These are phyloP conservation scores for Ophiocordyceps polyrhachis-furcata DNA, from an alignment of 2,329 filamentous ascomycete genomes.

Conservation along the genomic window DNA sequence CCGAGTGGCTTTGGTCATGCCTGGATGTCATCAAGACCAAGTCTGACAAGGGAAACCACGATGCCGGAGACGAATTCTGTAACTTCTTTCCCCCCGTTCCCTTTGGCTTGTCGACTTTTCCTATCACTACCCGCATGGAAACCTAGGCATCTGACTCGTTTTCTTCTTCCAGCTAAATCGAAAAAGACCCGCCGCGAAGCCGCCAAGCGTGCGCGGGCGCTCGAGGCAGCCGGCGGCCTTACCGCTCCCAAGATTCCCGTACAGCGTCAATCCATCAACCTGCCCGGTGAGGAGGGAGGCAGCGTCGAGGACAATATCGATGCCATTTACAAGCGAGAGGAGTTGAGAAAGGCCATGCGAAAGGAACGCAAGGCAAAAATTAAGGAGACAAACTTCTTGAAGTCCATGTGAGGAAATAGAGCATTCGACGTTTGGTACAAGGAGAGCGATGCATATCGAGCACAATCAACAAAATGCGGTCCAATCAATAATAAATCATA, in stretches of 20 bases:
- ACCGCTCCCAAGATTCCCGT: conserved; percentile 53
- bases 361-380: conserved; percentile 57
- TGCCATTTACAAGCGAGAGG: conserved; percentile 33
- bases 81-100: conserved; percentile 18
- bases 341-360: conserved; percentile 53
- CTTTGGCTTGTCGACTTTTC: not conserved
- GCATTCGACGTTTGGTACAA: not conserved
- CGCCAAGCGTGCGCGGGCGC: conserved; percentile 39
- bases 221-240: conserved; percentile 42
- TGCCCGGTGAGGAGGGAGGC: conserved; percentile 32
- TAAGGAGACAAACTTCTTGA: conserved; percentile 75
- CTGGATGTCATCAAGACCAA: conserved; percentile 42
- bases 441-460: not conserved
- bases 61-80: conserved; percentile 64
- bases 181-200: conserved; percentile 62
- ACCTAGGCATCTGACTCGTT: not conserved
- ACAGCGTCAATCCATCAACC: conserved; percentile 60
- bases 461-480: not conserved
- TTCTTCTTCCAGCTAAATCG: conserved; percentile 47
- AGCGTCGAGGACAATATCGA: conserved; percentile 24
- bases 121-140: not conserved
- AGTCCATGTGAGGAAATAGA: conserved; percentile 41
- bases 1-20: conserved; percentile 61
- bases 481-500: not conserved
- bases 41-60: conserved; percentile 27